phyloP scores from a whole-genome alignment of 495 filamentous ascomycete genomes.

The Aspergillus ellipticus region DNA sequence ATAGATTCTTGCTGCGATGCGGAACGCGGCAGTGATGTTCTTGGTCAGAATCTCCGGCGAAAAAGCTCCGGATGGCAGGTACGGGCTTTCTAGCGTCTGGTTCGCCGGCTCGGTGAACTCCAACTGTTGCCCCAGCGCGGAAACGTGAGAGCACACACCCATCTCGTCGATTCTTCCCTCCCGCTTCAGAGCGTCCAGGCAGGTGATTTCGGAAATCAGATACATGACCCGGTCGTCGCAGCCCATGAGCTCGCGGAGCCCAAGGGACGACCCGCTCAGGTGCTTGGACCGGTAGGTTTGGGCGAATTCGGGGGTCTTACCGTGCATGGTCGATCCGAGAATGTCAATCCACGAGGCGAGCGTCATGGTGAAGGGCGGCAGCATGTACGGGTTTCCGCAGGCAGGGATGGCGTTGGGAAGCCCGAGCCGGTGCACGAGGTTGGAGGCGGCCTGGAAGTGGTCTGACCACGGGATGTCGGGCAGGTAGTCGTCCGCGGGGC shows the following conservation, averaged over 20 bases:
- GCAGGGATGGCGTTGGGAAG: slow-evolving; percentile 63
- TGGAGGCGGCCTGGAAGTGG: slow-evolving; percentile 88
- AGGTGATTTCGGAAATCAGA: slow-evolving; percentile 94
- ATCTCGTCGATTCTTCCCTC: slow-evolving; percentile 76
- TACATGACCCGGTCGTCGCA: slow-evolving; percentile 98
- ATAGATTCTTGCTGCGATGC: slow-evolving; percentile 89
- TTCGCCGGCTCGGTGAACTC: slow-evolving; percentile 66
- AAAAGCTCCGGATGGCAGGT: slow-evolving; percentile 63
- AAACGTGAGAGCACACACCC: slow-evolving; percentile 78
- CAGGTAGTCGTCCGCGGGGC: slow-evolving; percentile 75
- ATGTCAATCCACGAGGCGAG: slow-evolving; percentile 97
- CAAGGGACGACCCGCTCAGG: slow-evolving; percentile 64
- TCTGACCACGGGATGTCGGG: slow-evolving; percentile 96
- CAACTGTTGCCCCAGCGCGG: slow-evolving; percentile 75
- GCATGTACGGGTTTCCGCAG: slow-evolving; percentile 47
- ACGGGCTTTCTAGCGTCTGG: slow-evolving; percentile 51
- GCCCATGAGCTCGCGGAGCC: slow-evolving; percentile 91
- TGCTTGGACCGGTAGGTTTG: slow-evolving; percentile 92
- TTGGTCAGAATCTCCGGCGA: slow-evolving; percentile 74
- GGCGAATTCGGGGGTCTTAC: slow-evolving; percentile 78
- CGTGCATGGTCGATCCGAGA: slow-evolving; percentile 88
- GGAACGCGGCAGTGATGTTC: slow-evolving; percentile 87
- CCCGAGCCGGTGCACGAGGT: slow-evolving; percentile 79
- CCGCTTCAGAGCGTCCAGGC: slow-evolving; percentile 81
- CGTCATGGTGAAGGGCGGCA: slow-evolving; percentile 93